Percentiles rank a stretch among this genome's conserved stretches.
These are phyloP conservation scores for Selenicereus undatus DNA, from an alignment of 148 eudicot species.

Conservation along the genomic window DNA sequence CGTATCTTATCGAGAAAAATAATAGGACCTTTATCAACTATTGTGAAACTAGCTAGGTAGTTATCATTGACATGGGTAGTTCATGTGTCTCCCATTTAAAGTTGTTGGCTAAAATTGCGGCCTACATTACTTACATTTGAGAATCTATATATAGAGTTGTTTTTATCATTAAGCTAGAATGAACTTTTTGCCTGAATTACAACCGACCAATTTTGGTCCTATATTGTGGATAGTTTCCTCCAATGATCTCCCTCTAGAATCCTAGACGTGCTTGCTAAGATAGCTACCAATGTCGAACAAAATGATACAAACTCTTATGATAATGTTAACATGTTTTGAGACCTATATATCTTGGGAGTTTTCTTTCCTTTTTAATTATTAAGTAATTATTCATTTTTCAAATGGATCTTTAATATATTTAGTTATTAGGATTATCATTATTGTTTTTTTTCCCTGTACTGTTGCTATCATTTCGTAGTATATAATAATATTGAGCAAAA, in stretches of 20 bases:
- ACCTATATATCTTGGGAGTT: not conserved
- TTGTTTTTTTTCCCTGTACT: too few relatives aligned
- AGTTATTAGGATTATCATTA: too few relatives aligned
- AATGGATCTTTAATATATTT: not conserved
- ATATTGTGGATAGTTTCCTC: not conserved
- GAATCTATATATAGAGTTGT: not conserved
- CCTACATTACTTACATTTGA: not conserved
- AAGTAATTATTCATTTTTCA: not conserved
- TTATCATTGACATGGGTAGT: not conserved
- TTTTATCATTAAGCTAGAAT: not conserved
- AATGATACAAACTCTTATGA: not conserved
- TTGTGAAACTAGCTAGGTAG: not conserved
- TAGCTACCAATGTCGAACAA: not conserved
- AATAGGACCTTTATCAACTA: not conserved
- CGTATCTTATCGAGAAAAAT: too few relatives aligned
- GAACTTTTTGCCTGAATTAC: not conserved
- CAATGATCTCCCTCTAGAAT: not conserved
- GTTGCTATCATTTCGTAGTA: too few relatives aligned
- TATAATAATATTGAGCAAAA: too few relatives aligned
- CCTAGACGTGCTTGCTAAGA: not conserved
- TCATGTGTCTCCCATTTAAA: not conserved
- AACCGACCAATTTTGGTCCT: not conserved
- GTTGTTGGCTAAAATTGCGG: not conserved
- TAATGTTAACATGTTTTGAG: not conserved
- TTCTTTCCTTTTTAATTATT: not conserved